Conservation (phyloP, 305 asterid genomes). For the Fraxinus paxiana region DNA sequence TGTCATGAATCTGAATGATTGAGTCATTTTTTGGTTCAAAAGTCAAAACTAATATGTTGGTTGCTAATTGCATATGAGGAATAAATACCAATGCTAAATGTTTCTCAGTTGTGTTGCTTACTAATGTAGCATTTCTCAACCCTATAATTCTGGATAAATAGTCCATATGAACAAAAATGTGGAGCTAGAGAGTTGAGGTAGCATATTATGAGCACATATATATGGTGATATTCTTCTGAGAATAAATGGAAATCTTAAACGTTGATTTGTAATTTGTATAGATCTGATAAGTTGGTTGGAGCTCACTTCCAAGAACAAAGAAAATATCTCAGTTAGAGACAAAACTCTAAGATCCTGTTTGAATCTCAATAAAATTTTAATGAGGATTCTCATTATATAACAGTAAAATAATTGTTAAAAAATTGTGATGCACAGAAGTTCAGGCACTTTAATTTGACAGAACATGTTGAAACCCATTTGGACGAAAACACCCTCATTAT, state of each 20-base stretch:
- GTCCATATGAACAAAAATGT: not conserved
- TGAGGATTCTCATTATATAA: not conserved
- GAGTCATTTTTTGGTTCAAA: not conserved
- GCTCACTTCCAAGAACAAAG: not conserved
- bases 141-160: not conserved
- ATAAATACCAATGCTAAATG: not conserved
- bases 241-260: not conserved
- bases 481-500: not conserved
- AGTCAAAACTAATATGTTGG: not conserved
- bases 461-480: not conserved
- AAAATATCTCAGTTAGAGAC: not conserved
- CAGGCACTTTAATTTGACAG: not conserved
- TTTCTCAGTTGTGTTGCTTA: not conserved
- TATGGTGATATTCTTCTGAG: not conserved
- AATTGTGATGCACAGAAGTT: not conserved
- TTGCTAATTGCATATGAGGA: not conserved
- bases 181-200: not conserved
- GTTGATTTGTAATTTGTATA: not conserved
- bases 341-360: not conserved
- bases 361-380: not conserved
- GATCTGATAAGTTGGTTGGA: not conserved
- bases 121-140: not conserved
- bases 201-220: not conserved
- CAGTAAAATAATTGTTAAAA: not conserved
- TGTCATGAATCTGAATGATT: not conserved